These are phyloP conservation scores for Cryphonectria naterciae DNA, from an alignment of 2,329 filamentous ascomycete species.

Conservation along the genomic window DNA sequence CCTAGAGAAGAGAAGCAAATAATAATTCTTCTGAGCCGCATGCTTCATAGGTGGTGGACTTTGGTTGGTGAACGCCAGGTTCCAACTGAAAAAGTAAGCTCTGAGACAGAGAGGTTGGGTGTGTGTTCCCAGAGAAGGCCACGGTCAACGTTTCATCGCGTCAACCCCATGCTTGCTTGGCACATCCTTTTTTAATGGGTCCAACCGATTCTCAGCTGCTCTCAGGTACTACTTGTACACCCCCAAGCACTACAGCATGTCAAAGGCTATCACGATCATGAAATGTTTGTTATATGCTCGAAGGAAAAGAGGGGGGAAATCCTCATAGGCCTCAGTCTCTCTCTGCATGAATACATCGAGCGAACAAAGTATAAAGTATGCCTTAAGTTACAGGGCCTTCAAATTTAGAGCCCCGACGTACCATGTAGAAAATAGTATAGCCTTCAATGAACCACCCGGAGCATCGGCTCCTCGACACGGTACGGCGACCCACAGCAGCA, in stretches of 20 bases:
- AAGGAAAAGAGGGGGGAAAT: not conserved
- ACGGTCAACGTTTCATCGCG: conserved; percentile 7
- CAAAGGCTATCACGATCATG: not conserved
- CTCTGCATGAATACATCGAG: not conserved
- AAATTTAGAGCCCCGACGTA: not conserved
- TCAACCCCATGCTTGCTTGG: not conserved
- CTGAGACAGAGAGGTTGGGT: not conserved
- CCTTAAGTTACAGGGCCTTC: not conserved
- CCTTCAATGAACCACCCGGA: not conserved
- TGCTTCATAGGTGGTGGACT: conserved; percentile 1
- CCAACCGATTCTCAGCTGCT: not conserved
- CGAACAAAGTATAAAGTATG: not conserved
- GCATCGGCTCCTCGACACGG: not conserved
- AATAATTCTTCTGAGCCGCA: not conserved
- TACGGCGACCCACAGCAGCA: not conserved
- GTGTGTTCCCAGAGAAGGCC: not conserved
- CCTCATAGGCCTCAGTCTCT: not conserved
- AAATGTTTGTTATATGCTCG: not conserved
- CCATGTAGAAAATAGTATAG: not conserved
- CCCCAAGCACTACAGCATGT: not conserved
- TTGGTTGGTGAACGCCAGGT: not conserved
- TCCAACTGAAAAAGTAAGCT: not conserved
- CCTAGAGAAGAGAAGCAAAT: not conserved
- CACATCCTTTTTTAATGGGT: not conserved
- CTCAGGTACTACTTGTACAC: not conserved